phyloP scores from a whole-genome alignment of 495 filamentous ascomycete genomes.

The Talaromyces wortmannii region DNA sequence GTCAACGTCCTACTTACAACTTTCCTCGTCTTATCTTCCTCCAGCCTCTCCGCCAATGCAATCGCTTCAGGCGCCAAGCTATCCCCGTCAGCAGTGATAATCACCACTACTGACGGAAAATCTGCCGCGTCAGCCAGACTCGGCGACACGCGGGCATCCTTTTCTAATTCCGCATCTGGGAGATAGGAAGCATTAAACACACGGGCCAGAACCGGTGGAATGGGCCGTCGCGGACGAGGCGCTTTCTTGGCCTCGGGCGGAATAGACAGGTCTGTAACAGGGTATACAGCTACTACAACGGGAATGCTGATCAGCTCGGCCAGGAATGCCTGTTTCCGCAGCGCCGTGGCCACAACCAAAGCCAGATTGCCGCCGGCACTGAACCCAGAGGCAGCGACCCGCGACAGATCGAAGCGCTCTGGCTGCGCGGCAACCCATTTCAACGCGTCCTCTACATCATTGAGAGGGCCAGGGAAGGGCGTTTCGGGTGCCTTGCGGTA shows the following conservation, averaged over 20 bases:
- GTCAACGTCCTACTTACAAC: conserved; percentile 32
- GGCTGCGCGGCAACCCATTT: conserved; percentile 21
- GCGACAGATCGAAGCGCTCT: no score
- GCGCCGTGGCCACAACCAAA: conserved; percentile 18
- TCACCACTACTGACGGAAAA: conserved; percentile 30
- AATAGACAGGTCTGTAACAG: not conserved
- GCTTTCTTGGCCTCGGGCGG: not conserved
- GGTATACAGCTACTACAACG: not conserved
- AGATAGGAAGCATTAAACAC: conserved; percentile 13
- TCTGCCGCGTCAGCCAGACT: conserved; percentile 24
- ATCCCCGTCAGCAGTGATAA: conserved; percentile 37
- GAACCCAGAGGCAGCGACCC: conserved; percentile 40
- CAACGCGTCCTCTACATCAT: conserved; percentile 54
- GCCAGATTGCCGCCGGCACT: conserved; percentile 45
- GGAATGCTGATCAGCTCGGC: not conserved
- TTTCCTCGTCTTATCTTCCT: conserved; percentile 12
- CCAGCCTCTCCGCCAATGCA: conserved; percentile 25
- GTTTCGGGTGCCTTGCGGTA: conserved; percentile 75
- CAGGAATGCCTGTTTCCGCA: not conserved
- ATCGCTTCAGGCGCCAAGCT: conserved; percentile 33
- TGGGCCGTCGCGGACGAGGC: not conserved
- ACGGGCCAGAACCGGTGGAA: conserved; percentile 3
- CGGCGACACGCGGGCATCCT: conserved; percentile 39
- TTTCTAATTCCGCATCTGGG: conserved; percentile 18
- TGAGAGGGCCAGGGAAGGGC: conserved; percentile 67